Percentiles rank a stretch among this genome's conserved stretches.
phyloP scores from a whole-genome alignment of 257 asterid genomes.

The Solanum sitiens region DNA sequence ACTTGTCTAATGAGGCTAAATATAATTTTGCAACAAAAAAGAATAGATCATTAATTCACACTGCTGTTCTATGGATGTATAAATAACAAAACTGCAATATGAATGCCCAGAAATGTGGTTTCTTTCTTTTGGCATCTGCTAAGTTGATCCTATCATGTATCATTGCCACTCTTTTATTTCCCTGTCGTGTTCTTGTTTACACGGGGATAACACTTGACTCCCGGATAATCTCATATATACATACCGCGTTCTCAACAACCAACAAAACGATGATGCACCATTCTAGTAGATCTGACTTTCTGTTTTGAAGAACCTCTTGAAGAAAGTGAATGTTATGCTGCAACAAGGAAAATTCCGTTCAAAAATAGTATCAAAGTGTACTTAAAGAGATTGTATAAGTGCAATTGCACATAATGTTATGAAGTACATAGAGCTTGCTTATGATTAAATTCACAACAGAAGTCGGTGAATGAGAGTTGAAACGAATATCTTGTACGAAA shows the following conservation, averaged over 20 bases:
- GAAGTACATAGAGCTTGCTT: background rate
- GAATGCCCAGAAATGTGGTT: slow-evolving; percentile 1
- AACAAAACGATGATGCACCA: slow-evolving; percentile 87
- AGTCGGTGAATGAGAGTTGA: background rate
- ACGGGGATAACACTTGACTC: slow-evolving; percentile 33
- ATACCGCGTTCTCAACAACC: slow-evolving; percentile 57
- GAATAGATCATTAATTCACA: background rate
- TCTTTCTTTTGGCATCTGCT: background rate
- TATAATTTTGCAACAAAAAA: background rate
- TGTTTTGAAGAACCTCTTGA: slow-evolving; percentile 91
- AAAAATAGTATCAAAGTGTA: background rate
- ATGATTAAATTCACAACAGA: background rate
- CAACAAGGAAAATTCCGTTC: slow-evolving; percentile 7
- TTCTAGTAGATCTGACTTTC: slow-evolving; percentile 82
- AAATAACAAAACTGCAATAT: background rate
- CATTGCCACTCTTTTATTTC: background rate
- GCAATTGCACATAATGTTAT: background rate
- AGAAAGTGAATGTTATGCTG: slow-evolving; percentile 99
- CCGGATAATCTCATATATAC: slow-evolving; percentile 50
- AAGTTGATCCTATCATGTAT: background rate
- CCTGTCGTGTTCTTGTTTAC: background rate
- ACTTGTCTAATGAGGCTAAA: background rate
- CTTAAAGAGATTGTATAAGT: background rate
- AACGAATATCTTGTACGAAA: background rate
- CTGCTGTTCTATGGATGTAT: background rate